Percentiles rank a stretch among this genome's conserved stretches.
Conservation (phyloP, 2,329 filamentous ascomycete genomes). For the Grosmannia clavigera region DNA sequence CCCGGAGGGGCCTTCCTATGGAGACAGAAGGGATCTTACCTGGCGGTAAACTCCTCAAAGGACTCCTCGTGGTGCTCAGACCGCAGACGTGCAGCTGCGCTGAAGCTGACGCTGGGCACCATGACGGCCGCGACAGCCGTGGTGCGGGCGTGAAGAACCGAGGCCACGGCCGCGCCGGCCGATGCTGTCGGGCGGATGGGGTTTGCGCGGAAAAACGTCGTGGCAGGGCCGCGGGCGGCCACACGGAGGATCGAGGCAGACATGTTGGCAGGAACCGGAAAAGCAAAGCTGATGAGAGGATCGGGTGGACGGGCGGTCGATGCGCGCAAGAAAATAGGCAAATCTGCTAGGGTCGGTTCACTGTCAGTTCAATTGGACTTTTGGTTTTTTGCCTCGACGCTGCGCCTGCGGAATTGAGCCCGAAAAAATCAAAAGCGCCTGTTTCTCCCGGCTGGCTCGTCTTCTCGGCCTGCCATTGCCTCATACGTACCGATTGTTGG, state of each 20-base stretch:
- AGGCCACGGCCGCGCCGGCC: slow-evolving; percentile 33
- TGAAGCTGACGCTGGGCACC: slow-evolving; percentile 44
- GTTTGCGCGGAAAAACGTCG: slow-evolving; percentile 53
- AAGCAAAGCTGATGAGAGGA: not conserved
- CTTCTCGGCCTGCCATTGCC: no score
- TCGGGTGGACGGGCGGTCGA: not conserved
- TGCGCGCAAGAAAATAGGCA: not conserved
- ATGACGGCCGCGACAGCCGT: slow-evolving; percentile 28
- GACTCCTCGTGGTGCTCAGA: slow-evolving; percentile 79
- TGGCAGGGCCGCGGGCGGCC: slow-evolving; percentile 53
- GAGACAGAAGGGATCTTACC: slow-evolving; percentile 46
- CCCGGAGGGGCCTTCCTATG: no score
- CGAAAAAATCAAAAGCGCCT: not conserved
- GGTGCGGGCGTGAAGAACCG: slow-evolving; percentile 24
- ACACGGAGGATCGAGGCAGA: slow-evolving; percentile 58
- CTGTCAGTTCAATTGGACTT: no score
- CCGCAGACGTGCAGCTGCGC: slow-evolving; percentile 45
- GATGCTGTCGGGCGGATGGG: slow-evolving; percentile 38
- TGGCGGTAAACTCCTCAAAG: slow-evolving; percentile 96
- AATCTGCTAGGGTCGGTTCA: not conserved
- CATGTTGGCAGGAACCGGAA: slow-evolving; percentile 14
- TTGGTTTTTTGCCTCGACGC: not conserved
- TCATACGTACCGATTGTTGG: not conserved
- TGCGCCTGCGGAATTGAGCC: not conserved
- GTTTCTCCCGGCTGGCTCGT: no score